Base-by-base conservation (phyloP, 768 basidiomycete species). In the Lepiota brunneoincarnata region DNA sequence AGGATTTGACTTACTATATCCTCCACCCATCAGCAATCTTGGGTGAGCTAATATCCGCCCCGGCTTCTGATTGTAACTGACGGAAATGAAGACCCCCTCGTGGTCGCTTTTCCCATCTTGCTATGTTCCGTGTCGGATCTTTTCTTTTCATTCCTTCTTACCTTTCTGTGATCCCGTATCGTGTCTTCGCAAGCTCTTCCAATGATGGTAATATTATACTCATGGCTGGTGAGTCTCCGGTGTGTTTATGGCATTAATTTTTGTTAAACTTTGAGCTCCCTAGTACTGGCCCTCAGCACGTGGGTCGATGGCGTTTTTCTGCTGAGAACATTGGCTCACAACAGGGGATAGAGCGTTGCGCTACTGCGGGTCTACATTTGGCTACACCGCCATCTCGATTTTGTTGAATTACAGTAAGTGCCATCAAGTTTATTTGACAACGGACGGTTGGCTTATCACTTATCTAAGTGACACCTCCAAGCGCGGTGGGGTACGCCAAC, bases 41-140 rank as follows among this genome's bases (percentile, higher is more conserved):
- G 86, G 86, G 83, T 79, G 65, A 39, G 73, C 51, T 54, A 11
- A 36, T 48, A 47, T 44, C 46, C 45, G 28, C 28, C 17, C 15
- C 6, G 11, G 12, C 11, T 31, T 14, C 41, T 20, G 28, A 51
- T 55, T 43, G 38, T 41, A 49, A 38, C 41, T 54, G 49, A 50
- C 48, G 49, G 18, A 24, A n/a, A 38, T 60, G 40, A 56, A 91
- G 87, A 4, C 90, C 90, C 63, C 91, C 91, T 26, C 74, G 91
- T 61, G 86, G 89, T 38, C 84, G 87, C 42, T 91, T 89, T 67
- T 91, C 89, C 2, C 90, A 91, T 64, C 72, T 91, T 24, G 81
- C 89, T 3, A 95, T 93, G 92, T 94, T 93, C 79, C 87, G 93
- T 46, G 73, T 95, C 14, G 93, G 93, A 40, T 87, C 89, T 4